phyloP scores from a whole-genome alignment of 768 basidiomycete genomes.

The Suillus discolor region DNA sequence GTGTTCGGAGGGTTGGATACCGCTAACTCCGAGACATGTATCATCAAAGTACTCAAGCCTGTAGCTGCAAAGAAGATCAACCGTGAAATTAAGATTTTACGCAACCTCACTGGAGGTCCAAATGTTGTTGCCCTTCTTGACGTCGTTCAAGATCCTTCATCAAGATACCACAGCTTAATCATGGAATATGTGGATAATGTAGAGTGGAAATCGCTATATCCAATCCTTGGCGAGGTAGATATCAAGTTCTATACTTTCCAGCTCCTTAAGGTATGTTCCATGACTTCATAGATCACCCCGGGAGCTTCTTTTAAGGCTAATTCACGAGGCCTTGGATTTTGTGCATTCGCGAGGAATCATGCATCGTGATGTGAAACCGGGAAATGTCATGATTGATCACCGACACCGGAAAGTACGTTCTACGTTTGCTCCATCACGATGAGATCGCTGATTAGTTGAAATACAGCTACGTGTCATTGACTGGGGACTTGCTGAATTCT shows the following conservation, averaged over 20 bases:
- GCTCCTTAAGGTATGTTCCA: constrained; percentile 49
- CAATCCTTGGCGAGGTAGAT: constrained; percentile 61
- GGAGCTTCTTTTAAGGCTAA: constrained; percentile 8
- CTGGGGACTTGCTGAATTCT: constrained; percentile 80
- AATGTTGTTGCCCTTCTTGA: constrained; percentile 69
- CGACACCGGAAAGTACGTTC: constrained; percentile 54
- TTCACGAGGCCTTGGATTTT: constrained; percentile 58
- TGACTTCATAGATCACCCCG: not conserved
- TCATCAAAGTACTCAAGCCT: constrained; percentile 76
- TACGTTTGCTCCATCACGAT: not conserved
- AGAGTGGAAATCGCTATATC: constrained; percentile 65
- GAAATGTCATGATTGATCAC: constrained; percentile 78
- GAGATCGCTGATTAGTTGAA: constrained; percentile 5
- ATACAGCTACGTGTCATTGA: constrained; percentile 61
- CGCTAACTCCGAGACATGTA: constrained; percentile 52
- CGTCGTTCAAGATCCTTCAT: constrained; percentile 66
- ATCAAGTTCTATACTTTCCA: constrained; percentile 71
- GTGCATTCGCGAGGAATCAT: constrained; percentile 74
- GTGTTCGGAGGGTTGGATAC: constrained; percentile 64
- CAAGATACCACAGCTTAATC: constrained; percentile 63
- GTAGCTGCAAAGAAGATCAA: constrained; percentile 70
- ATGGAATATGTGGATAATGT: constrained; percentile 71
- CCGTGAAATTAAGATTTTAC: constrained; percentile 74
- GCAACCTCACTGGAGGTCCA: constrained; percentile 69
- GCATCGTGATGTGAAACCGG: constrained; percentile 69